Percentiles rank a stretch among this genome's conserved stretches.
phyloP scores from a whole-genome alignment of 1,139 yeast species.

The Williopsis jadinii region DNA sequence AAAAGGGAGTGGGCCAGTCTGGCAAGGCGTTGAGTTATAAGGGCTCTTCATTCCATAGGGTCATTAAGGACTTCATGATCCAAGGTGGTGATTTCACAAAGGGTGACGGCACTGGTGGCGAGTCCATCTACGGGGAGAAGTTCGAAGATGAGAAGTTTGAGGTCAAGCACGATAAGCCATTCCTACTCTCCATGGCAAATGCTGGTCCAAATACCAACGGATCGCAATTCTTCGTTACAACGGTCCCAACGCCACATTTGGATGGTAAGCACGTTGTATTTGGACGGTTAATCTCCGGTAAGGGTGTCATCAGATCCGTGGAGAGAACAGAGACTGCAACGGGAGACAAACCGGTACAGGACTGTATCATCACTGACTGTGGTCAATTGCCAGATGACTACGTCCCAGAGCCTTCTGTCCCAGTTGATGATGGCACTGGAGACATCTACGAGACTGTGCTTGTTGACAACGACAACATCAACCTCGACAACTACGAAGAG shows the following conservation, averaged over 20 bases:
- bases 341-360: slow-evolving; percentile 57
- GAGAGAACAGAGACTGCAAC: slow-evolving; percentile 63
- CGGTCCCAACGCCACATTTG: slow-evolving; percentile 77
- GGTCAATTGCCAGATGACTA: slow-evolving; percentile 68
- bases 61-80: slow-evolving; percentile 85
- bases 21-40: slow-evolving; percentile 70
- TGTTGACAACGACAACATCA: slow-evolving; percentile 66
- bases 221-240: slow-evolving; percentile 87
- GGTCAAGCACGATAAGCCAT: slow-evolving; percentile 74
- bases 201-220: slow-evolving; percentile 96
- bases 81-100: slow-evolving; percentile 97
- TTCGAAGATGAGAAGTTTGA: slow-evolving; percentile 89
- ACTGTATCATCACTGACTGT: slow-evolving; percentile 68
- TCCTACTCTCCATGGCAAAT: slow-evolving; percentile 91
- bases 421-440: slow-evolving; percentile 73
- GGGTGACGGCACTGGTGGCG: slow-evolving; percentile 90
- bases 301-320: slow-evolving; percentile 67
- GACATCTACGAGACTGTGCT: slow-evolving; percentile 75
- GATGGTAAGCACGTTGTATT: slow-evolving; percentile 96
- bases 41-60: slow-evolving; percentile 83
- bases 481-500: slow-evolving; percentile 49
- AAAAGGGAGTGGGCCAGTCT: slow-evolving; percentile 58
- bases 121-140: slow-evolving; percentile 90
- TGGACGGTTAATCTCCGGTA: slow-evolving; percentile 83
- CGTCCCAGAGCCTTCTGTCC: slow-evolving; percentile 32